Base-by-base conservation (phyloP, 441 rosid species). In the Sinapis alba region DNA sequence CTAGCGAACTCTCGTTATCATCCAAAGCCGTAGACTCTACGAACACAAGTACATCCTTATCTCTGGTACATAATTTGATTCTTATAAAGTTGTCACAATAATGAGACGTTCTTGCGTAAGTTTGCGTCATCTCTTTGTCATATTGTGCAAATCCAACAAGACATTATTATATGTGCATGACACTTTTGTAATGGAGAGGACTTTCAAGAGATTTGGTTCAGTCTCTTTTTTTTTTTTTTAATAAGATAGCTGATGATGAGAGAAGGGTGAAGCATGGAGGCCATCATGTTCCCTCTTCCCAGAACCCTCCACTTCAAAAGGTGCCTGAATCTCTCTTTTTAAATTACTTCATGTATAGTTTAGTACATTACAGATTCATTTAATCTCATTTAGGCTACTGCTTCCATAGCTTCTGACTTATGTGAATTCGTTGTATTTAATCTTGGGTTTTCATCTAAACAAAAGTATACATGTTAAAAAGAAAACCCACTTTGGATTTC, bases 241-340 rank as follows among this genome's bases (percentile, higher is more conserved):
- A 30, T 54, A 54, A 26, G 79, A 68, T 63, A 78, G 76, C 72
- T 78, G 78, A 81, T 78, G 75, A 75, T 79, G 77, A 67, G 75
- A 62, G 34, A 47, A 72, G 77, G 73, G 76, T 85, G 67, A 83
- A 80, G 93, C 93, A 87, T 85, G 94, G 92, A 83, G 77, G 87
- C 83, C 91, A 88, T 86, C 86, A 89, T 91, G 91, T 86, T 81
- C 86, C 92, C 87, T 87, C 88, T 81, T 68, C 80, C 81, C 81
- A 87, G 72, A 84, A 80, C 90, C 81, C 90, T 79, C 79, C 75
- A 76, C 79, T 69, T 62, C 76, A 79, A 85, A 81, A 84, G 80
- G 68, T 77, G n/a, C 12, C 45, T 28, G 45, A 72, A 62, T 65
- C 69, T 75, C 26, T 61, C 43, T 53, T 6, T 19, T 19, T 5